phyloP scores from a whole-genome alignment of 176 grass and related monocot species.

The Oryza nivara region DNA sequence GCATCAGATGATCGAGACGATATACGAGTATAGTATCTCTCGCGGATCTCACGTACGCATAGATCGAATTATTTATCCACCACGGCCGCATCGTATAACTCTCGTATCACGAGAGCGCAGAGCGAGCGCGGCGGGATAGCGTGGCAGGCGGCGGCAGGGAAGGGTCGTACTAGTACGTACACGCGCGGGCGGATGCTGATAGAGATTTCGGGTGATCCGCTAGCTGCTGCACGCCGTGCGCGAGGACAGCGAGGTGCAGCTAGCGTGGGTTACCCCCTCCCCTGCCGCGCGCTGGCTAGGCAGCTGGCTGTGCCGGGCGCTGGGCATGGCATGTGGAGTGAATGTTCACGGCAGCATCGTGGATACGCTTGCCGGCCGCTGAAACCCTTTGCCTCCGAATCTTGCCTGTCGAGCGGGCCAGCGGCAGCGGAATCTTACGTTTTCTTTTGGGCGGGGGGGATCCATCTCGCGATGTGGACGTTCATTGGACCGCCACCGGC shows the following conservation, averaged over 20 bases:
- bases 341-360: no score
- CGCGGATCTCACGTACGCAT: background rate
- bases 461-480: no score
- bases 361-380: no score
- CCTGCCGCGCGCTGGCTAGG: background rate
- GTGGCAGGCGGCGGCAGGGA: background rate
- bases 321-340: no score
- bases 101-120: no score
- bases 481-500: no score
- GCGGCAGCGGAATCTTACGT: background rate
- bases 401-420: background rate
- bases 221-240: conserved; percentile 1
- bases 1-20: no score
- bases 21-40: background rate
- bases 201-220: background rate
- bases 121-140: no score
- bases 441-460: no score
- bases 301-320: no score
- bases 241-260: background rate
- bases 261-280: background rate
- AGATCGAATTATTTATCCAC: background rate
- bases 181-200: background rate
- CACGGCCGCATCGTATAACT: no score
- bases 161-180: background rate
- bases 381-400: background rate